Conservation (phyloP, 2,329 filamentous ascomycete genomes). For the Cercospora citrullina region DNA sequence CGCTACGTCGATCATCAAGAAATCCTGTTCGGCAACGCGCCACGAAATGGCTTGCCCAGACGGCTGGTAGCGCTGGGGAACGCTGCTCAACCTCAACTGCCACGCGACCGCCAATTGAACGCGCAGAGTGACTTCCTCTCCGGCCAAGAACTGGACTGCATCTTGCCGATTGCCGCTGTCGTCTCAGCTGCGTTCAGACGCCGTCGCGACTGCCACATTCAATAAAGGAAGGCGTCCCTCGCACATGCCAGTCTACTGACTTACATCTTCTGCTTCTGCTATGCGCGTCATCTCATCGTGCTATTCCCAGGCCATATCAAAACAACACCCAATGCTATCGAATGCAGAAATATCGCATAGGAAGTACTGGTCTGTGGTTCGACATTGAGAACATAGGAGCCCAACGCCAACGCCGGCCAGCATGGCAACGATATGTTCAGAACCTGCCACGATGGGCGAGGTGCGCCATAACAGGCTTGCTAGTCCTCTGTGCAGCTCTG, state of each 20-base stretch:
- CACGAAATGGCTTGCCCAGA: slow-evolving; percentile 10
- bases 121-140: not conserved
- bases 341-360: slow-evolving; percentile 9
- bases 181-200: not conserved
- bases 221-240: not conserved
- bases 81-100: not conserved
- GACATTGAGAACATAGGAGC: slow-evolving; percentile 6
- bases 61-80: not conserved
- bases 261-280: not conserved
- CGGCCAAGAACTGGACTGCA: not conserved
- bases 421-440: slow-evolving; percentile 11
- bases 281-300: not conserved
- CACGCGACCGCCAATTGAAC: not conserved
- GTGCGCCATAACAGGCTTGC: not conserved
- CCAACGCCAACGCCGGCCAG: slow-evolving; percentile 7
- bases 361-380: slow-evolving; percentile 10
- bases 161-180: slow-evolving; percentile 6
- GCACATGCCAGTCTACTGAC: not conserved
- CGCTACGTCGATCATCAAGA: not conserved
- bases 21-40: not conserved
- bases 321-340: not conserved
- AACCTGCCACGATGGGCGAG: slow-evolving; percentile 14
- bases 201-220: not conserved
- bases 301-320: not conserved
- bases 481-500: slow-evolving; percentile 4